These are phyloP conservation scores for Petunia axillaris DNA, from an alignment of 257 asterid species.

Conservation along the genomic window DNA sequence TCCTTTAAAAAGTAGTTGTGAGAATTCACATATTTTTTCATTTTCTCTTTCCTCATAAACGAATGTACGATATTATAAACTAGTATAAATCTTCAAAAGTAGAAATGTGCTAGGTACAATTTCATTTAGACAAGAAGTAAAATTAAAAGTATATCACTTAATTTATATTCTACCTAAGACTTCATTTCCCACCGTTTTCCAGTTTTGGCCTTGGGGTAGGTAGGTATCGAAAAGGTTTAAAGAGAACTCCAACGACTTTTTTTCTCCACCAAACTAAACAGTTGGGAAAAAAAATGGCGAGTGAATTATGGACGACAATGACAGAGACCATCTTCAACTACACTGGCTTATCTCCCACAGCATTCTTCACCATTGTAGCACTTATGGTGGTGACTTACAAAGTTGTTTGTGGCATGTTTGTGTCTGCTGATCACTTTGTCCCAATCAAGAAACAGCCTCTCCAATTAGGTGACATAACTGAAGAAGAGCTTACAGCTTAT, in stretches of 20 bases:
- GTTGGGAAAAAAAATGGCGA: conserved; percentile 23
- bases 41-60: too few species aligned
- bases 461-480: conserved; percentile 75
- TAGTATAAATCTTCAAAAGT: too few species aligned
- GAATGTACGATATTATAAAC: too few species aligned
- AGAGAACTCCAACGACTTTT: background rate
- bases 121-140: too few species aligned
- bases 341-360: conserved; percentile 82
- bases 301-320: conserved; percentile 46
- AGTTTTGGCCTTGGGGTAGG: too few species aligned
- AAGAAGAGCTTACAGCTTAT: conserved; percentile 67
- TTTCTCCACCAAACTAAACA: conserved; percentile 11
- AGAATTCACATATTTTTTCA: too few species aligned
- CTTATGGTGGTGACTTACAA: conserved; percentile 74
- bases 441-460: conserved; percentile 77
- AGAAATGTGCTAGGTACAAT: too few species aligned
- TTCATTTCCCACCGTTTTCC: background rate
- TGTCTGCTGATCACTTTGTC: conserved; percentile 67
- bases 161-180: background rate
- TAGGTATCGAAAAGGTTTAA: background rate
- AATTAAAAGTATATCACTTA: too few species aligned
- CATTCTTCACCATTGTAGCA: conserved; percentile 70
- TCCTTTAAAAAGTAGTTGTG: too few species aligned
- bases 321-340: conserved; percentile 54
- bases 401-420: conserved; percentile 68